phyloP scores from a whole-genome alignment of 208 protist genomes.

The Crithidia brevicula region DNA sequence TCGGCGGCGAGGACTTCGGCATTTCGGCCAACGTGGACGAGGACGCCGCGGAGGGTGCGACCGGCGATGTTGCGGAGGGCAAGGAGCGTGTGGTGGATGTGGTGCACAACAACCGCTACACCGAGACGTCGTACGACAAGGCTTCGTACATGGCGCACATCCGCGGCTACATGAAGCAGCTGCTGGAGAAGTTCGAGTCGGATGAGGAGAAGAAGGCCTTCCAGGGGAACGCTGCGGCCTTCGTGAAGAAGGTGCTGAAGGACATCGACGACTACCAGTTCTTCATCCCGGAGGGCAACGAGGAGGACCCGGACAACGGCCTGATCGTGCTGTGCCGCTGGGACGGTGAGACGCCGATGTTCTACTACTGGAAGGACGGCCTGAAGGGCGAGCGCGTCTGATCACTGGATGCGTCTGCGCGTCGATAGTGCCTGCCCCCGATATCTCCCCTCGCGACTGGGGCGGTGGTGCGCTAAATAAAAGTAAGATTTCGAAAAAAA shows the following conservation, averaged over 20 bases:
- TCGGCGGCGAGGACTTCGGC: constrained; percentile 91
- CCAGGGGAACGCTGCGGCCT: constrained; percentile 83
- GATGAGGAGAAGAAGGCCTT: constrained; percentile 89
- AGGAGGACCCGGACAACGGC: constrained; percentile 91
- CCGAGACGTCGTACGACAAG: constrained; percentile 94
- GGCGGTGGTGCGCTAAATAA: background rate
- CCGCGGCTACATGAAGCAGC: constrained; percentile 91
- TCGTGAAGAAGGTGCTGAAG: constrained; percentile 93
- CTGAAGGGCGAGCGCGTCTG: constrained; percentile 88
- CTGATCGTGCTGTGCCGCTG: constrained; percentile 92
- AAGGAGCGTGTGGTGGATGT: constrained; percentile 88
- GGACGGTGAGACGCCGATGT: constrained; percentile 84
- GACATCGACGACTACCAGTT: constrained; percentile 94
- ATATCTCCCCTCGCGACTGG: background rate
- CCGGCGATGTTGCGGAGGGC: constrained; percentile 78
- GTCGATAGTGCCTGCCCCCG: background rate
- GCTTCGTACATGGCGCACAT: constrained; percentile 93
- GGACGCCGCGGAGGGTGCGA: constrained; percentile 85
- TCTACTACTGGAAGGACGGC: constrained; percentile 93
- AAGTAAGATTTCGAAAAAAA: no score
- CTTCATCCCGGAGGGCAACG: constrained; percentile 91
- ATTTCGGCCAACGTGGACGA: constrained; percentile 93
- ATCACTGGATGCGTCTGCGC: constrained; percentile 1
- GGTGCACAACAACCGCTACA: constrained; percentile 92
- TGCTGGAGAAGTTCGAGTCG: constrained; percentile 85